Evolutionary conservation across 2,329 filamentous ascomycete genomes (phyloP).

Genomic region (Seiridium cupressi): DNA sequence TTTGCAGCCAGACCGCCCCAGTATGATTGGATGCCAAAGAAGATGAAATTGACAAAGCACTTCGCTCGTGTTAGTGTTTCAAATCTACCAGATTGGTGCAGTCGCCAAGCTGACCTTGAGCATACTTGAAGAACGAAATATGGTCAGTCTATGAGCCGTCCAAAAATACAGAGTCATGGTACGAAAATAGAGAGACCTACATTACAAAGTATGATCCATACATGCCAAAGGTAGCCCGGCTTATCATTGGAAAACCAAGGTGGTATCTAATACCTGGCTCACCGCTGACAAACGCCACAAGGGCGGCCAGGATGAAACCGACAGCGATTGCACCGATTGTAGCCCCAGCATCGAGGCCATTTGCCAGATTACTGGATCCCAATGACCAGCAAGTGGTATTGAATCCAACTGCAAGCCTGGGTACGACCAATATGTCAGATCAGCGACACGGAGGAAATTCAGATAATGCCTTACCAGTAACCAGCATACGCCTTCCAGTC

Average conservation of each 20-base stretch:
- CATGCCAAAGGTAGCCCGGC: constrained; percentile 24
- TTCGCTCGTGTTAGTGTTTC: background rate
- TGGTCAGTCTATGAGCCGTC: background rate
- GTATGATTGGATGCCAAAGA: constrained; percentile 19
- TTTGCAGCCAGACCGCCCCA: constrained; percentile 32
- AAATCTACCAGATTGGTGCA: background rate
- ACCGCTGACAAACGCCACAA: constrained; percentile 18
- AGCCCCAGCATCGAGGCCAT: constrained; percentile 17
- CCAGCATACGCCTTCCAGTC: constrained; percentile 14
- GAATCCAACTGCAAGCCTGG: background rate
- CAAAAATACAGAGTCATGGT: background rate
- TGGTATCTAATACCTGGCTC: constrained; percentile 18
- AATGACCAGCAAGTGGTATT: constrained; percentile 13
- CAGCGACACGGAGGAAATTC: background rate
- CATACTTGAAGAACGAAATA: background rate
- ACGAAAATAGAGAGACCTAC: constrained; percentile 8
- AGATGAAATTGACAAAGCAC: constrained; percentile 22
- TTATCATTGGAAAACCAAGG: constrained; percentile 26
- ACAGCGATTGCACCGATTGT: constrained; percentile 19
- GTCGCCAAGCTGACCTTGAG: background rate
- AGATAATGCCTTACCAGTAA: constrained; percentile 6
- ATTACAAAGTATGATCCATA: constrained; percentile 25
- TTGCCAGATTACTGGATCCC: constrained; percentile 17
- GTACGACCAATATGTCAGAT: background rate
- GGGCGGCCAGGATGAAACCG: constrained; percentile 12